Base-by-base conservation (phyloP, 1,139 yeast species). In the Blastobotrys niveus region DNA sequence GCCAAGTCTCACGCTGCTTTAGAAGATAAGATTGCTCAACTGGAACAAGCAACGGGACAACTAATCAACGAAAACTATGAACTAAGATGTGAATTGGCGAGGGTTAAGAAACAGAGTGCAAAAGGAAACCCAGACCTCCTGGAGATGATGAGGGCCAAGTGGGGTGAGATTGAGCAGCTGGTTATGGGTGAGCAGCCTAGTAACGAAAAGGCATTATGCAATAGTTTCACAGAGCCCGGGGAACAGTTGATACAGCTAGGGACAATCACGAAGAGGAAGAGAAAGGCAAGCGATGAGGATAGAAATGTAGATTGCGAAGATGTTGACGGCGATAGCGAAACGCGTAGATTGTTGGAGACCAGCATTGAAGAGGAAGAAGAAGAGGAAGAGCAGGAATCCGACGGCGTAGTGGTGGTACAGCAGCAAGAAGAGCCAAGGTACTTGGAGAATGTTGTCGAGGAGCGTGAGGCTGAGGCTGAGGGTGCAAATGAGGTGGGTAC, bases 1-100 rank as follows among this genome's bases (percentile, higher is more conserved):
- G 63, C 63, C 5, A 51, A 51, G 37, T 49, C 60, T 8, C 57
- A 56, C 36, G 52, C 60, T 4, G 47, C 51, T 2, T 46, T 57
- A 9, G 54, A 53, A 39, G 53, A 54, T 17, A 54, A 49, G 43
- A 49, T 57, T 29, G 41, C 51, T 30, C 52, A 48, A 39, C 38
- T 55, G 44, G 61, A 59, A 40, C 40, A 45, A 10, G 47, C 45
- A 25, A 43, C 47, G 31, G 51, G 48, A 33, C 52, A 53, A 32
- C 47, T 56, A 10, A 47, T 52, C 34, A 48, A 51, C 34, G 61
- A 59, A 37, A 59, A 57, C 39, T 54, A 48, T 34, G 41, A 45
- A 27, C 45, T 58, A 26, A 42, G 53, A 18, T 51, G 51, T 15
- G 56, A 55, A 34, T 52, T 54, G 22, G 40, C 52, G 29, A 47